Percentiles rank a stretch among this genome's conserved stretches.
Conservation (phyloP, 768 basidiomycete genomes). For the Mycena rosella region DNA sequence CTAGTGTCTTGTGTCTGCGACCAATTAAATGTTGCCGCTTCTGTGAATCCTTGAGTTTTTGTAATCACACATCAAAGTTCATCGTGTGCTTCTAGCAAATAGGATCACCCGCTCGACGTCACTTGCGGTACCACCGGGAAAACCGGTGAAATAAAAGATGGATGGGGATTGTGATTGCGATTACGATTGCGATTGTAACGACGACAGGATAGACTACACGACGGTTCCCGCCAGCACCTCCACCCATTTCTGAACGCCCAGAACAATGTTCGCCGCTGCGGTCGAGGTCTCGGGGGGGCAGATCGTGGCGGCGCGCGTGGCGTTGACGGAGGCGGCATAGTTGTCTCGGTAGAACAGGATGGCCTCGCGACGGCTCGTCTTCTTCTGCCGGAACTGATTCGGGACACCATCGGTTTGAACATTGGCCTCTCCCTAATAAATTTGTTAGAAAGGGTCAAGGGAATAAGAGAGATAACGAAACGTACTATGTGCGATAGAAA, state of each 20-base stretch:
- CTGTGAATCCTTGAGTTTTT: too few species aligned
- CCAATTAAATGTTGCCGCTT: too few species aligned
- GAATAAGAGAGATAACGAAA: background rate
- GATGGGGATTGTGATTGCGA: too few species aligned
- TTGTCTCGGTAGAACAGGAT: background rate
- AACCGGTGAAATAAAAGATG: too few species aligned
- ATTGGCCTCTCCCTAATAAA: background rate
- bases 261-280: background rate
- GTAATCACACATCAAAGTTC: too few species aligned
- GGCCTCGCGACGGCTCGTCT: slow-evolving; percentile 5
- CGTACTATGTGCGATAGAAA: background rate
- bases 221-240: background rate
- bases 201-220: background rate
- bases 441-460: background rate
- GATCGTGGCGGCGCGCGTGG: background rate
- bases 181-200: background rate
- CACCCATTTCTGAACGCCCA: slow-evolving; percentile 3
- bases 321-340: background rate
- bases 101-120: too few species aligned
- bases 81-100: too few species aligned
- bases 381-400: background rate
- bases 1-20: too few species aligned
- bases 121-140: too few species aligned
- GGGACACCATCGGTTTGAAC: background rate
- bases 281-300: too few species aligned